A percentile compares a stretch with the other conserved stretches of the same genome.
These are phyloP conservation scores for Candida xyloterini DNA, from an alignment of 805 yeast genomes.

Conservation along the genomic window DNA sequence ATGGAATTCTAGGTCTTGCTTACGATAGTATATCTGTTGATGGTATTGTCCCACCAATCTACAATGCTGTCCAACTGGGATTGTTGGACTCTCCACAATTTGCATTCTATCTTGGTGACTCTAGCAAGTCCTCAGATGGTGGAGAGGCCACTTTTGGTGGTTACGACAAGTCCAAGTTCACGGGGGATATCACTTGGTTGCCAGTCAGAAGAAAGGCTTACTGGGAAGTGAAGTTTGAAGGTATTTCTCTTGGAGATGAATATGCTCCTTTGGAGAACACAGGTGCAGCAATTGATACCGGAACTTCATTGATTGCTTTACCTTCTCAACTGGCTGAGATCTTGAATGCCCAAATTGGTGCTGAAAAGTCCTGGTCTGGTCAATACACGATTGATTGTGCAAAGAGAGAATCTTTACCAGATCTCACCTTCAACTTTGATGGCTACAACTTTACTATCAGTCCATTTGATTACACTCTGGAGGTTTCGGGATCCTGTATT, in stretches of 20 bases:
- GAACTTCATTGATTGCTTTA: slow-evolving; percentile 92
- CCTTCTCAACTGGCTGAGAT: slow-evolving; percentile 96
- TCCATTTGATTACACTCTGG: slow-evolving; percentile 90
- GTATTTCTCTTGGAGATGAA: slow-evolving; percentile 89
- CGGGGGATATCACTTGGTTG: slow-evolving; percentile 88
- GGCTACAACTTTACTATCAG: slow-evolving; percentile 90
- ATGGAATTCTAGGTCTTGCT: slow-evolving; percentile 94
- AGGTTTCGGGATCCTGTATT: slow-evolving; percentile 91
- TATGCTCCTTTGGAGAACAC: slow-evolving; percentile 75
- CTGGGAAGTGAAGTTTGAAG: slow-evolving; percentile 96
- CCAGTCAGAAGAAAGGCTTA: slow-evolving; percentile 99
- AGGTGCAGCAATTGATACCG: slow-evolving; percentile 98
- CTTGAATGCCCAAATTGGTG: slow-evolving; percentile 93
- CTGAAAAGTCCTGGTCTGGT: slow-evolving; percentile 95
- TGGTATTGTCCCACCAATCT: slow-evolving; percentile 88
- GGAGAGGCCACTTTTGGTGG: slow-evolving; percentile 98
- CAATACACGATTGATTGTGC: slow-evolving; percentile 94
- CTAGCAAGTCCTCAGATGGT: slow-evolving; percentile 63
- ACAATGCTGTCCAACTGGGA: slow-evolving; percentile 80
- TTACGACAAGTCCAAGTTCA: slow-evolving; percentile 67
- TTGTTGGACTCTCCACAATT: slow-evolving; percentile 81
- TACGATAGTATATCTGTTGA: slow-evolving; percentile 89
- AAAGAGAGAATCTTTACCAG: slow-evolving; percentile 80
- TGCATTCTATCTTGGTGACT: slow-evolving; percentile 87
- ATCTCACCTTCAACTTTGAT: slow-evolving; percentile 82